Evolutionary conservation across 2,329 filamentous ascomycete species (phyloP), one percentile per base, ranked within the genome.

Genomic region (Phoma sp.): DNA sequence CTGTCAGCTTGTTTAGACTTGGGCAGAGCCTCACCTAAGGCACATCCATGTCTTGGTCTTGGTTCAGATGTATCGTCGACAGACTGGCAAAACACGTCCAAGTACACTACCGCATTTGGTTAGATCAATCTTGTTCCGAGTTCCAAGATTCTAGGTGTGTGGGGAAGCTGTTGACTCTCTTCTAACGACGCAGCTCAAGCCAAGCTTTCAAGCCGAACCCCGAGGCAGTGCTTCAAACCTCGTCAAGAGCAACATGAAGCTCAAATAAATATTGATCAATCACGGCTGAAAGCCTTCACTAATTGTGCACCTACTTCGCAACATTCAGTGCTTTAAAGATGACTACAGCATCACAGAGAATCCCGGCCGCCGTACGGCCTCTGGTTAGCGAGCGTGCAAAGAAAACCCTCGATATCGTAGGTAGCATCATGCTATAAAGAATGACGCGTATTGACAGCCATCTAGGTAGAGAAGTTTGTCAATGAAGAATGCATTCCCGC

Each of bases 381-480:
- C 81, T 82, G 74, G 91, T 96, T 64, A 95, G 91, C 78, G 91
- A 95, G 51, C 83, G 85, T 67, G 92, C 92, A 47, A 91, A 88
- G 79, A 86, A 89, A 80, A 90, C 88, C 36, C 81, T 96, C 63
- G 92, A 96, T 10, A 72, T 91, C 59, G 84, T 85, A 77, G 48
- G 73, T 59, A 12, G 9, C 12, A 34, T 4, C 18, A 33, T 2
- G 2, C 25, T 5, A 10, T 18, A 11, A 5, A n/a, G 25, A 15
- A 5, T 4, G 30, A 7, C 11, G 42, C 12, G 3, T 15, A 12
- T 30, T 43, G 6, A 28, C 26, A 33, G 33, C 10, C 69, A 18
- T 29, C 15, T 57, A 85, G 83, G 90, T 97, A 62, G 91, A 93
- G 80, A 91, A 92, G 76, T 97, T 97, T 69, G 93, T 97, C 62